Percentiles rank a stretch among this genome's conserved stretches.
Conservation (phyloP, 1,284 basidiomycete genomes). For the Melampsora occidentalis region DNA sequence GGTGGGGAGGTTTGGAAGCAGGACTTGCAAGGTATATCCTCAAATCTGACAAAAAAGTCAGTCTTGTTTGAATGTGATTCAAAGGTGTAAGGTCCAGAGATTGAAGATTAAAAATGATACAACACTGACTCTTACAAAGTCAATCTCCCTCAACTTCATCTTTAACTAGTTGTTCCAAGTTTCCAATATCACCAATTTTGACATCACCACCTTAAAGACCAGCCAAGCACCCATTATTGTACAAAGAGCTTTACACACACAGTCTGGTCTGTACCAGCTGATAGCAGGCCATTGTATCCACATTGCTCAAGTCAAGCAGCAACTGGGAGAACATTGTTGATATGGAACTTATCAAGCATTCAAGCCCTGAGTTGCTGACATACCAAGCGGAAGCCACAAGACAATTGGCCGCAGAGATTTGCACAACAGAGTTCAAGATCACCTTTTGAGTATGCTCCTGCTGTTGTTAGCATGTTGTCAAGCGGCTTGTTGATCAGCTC, state of each 20-base stretch:
- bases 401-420: neutral
- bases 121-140: neutral
- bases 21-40: conserved; percentile 8
- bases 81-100: too few relatives aligned
- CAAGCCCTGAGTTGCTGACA: neutral
- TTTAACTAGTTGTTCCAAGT: neutral
- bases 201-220: conserved; percentile 8
- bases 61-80: neutral
- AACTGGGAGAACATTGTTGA: neutral
- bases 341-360: neutral
- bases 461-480: too few relatives aligned
- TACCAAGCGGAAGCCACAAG: neutral
- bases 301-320: neutral
- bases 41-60: neutral
- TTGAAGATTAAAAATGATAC: too few relatives aligned
- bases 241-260: conserved; percentile 4
- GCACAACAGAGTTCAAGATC: too few relatives aligned
- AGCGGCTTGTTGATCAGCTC: too few relatives aligned
- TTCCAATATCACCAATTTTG: neutral
- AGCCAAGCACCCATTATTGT: conserved; percentile 4
- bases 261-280: neutral
- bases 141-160: neutral
- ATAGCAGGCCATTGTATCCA: neutral
- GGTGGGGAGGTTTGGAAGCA: neutral
- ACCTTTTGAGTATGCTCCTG: too few relatives aligned